Base-by-base conservation (phyloP, 2,329 filamentous ascomycete species). In the Fusarium papillatum region DNA sequence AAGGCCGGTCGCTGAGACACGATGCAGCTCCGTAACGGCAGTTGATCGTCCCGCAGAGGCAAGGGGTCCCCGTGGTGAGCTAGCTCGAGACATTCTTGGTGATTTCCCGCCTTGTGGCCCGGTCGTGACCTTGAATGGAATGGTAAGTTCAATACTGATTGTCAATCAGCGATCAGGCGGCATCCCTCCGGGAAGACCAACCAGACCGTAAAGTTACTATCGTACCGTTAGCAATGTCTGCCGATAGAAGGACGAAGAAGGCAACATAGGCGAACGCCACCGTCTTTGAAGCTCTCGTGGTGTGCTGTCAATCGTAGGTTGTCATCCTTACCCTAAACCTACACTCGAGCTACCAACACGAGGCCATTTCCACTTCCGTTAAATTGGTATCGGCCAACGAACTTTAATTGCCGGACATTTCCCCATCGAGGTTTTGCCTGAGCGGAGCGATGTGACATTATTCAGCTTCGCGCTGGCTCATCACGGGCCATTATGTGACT, bases 381-480 rank as follows among this genome's bases (percentile, higher is more conserved):
- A 43, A 62, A 50, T 62, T 62, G 24, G 26, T 19, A 26, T 46
- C 26, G 48, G 31, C 36, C 46, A 43, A 17, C 26, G 31, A 67
- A 64, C 66, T 55, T 48, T 64, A 55, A 43, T 14, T 48, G 46
- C 17, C n/a, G 26, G 46, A 7, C 22, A n/a, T 43, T 57, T 64
- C 31, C 64, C 31, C 59, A 41, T 62, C 31, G 22, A 63, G 57
- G 16, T 29, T 31, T 29, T 55, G 16, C n/a, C n/a, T 50, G 13
- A 53, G 16, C 38, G 19, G 29, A 38, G 31, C 55, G 57, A 72
- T 74, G 71, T 74, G 50, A 74, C 72, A 63, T 64, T 74, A 50
- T 17, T 31, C 24, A 39, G 34, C 36, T 38, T 19, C 13, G 55
- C 17, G 16, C 22, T 24, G 17, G 24, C 50, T n/a, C 29, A 61